Conservation (phyloP, 1,139 yeast genomes). For the Pichia sp. region DNA sequence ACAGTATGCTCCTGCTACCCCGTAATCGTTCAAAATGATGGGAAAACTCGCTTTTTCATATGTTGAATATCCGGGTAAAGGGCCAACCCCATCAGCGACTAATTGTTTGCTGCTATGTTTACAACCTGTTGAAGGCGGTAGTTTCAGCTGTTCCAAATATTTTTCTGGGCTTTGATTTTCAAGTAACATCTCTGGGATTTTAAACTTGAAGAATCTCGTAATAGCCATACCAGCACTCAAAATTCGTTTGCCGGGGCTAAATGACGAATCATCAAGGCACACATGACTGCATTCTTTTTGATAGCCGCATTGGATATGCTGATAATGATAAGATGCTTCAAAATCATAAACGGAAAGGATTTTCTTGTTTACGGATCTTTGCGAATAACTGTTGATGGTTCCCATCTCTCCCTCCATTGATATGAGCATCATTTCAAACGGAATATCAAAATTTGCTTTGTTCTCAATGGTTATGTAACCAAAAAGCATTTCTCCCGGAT, state of each 20-base stretch:
- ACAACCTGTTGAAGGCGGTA: constrained; percentile 67
- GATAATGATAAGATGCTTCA: constrained; percentile 31
- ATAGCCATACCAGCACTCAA: constrained; percentile 4
- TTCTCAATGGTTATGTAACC: constrained; percentile 46
- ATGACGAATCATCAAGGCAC: too few species aligned
- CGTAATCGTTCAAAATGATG: too few species aligned
- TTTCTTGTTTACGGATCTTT: neutral
- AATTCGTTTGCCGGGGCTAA: constrained; percentile 31
- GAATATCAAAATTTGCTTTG: constrained; percentile 30
- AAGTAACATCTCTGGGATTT: constrained; percentile 47
- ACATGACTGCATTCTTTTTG: constrained; percentile 17
- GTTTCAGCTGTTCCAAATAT: constrained; percentile 36
- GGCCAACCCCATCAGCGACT: too few species aligned
- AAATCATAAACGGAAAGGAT: constrained; percentile 28
- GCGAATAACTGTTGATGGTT: neutral
- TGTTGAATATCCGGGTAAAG: too few species aligned
- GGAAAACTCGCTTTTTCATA: too few species aligned
- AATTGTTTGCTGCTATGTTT: too few species aligned
- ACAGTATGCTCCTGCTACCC: too few species aligned
- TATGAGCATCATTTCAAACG: constrained; percentile 50
- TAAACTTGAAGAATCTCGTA: constrained; percentile 39
- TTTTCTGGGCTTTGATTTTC: constrained; percentile 52
- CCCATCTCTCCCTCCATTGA: constrained; percentile 41
- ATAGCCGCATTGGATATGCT: neutral
- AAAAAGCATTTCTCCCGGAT: constrained; percentile 46